Percentiles rank a stretch among this genome's conserved stretches.
Evolutionary conservation across 305 asterid species (phyloP).

Genomic region (Fraxinus greggii): DNA sequence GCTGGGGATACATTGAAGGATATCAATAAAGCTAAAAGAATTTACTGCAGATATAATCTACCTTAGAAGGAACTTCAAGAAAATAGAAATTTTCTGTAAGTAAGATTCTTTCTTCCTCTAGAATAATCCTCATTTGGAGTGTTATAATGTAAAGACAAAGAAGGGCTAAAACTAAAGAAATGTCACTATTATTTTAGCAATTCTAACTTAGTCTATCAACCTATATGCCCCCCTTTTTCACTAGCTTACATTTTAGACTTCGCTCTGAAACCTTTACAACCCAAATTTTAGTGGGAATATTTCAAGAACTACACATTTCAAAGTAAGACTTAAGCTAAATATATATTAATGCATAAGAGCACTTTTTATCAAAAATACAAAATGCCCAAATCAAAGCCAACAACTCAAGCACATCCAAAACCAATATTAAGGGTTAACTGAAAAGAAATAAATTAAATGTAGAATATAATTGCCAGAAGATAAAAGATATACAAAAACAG

Average conservation of each 20-base stretch:
- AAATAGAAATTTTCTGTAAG: background rate
- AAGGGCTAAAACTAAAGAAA: slow-evolving; percentile 5
- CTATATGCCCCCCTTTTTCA: background rate
- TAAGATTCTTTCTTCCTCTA: slow-evolving; percentile 27
- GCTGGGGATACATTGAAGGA: slow-evolving; percentile 5
- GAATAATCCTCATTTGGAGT: slow-evolving; percentile 16
- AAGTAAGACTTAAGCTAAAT: background rate
- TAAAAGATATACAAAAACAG: slow-evolving; percentile 1
- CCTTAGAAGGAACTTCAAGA: slow-evolving; percentile 12
- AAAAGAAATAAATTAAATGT: background rate
- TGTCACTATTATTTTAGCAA: background rate
- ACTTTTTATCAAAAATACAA: background rate
- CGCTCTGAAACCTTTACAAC: background rate
- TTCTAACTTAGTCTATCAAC: background rate
- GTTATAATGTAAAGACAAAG: background rate
- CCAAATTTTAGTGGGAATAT: background rate
- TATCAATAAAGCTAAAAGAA: slow-evolving; percentile 12
- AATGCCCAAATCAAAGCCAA: background rate
- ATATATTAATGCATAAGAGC: background rate
- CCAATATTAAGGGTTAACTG: background rate
- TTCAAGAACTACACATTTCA: background rate
- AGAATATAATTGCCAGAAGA: background rate
- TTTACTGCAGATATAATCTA: background rate
- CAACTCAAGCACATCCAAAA: background rate
- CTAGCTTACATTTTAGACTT: background rate